Evolutionary conservation across 148 eudicot genomes (phyloP).

Genomic region (Vaccinium macrocarpon): DNA sequence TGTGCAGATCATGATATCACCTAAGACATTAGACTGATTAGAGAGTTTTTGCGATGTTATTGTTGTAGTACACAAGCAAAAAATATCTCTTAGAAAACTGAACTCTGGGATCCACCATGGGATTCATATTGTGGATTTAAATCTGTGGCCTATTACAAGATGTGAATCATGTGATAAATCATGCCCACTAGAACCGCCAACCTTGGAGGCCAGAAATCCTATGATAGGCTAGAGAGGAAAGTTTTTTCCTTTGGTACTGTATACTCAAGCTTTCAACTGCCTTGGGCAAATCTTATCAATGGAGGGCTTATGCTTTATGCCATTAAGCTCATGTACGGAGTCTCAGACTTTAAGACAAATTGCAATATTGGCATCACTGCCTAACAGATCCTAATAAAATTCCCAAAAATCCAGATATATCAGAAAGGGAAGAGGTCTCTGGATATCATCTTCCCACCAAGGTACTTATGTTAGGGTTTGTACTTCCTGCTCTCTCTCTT

Average conservation of each 20-base stretch:
- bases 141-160: background rate
- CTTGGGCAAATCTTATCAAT: background rate
- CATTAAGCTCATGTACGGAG: background rate
- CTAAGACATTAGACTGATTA: background rate
- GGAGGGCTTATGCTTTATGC: background rate
- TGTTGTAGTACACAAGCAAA: background rate
- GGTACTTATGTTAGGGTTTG: background rate
- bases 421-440: background rate
- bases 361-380: background rate
- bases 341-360: background rate
- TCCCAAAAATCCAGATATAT: background rate
- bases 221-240: background rate
- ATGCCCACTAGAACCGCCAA: background rate
- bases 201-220: background rate
- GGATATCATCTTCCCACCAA: background rate
- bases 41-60: background rate
- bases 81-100: background rate
- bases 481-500: background rate
- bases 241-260: background rate
- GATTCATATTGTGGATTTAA: background rate
- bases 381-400: too few species aligned
- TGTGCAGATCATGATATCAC: background rate
- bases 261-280: background rate
- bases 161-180: background rate
- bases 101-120: background rate